Evolutionary conservation across 306 rosid species (phyloP), one percentile per base, ranked within the genome.

Genomic region (Mimosa bimucronata): DNA sequence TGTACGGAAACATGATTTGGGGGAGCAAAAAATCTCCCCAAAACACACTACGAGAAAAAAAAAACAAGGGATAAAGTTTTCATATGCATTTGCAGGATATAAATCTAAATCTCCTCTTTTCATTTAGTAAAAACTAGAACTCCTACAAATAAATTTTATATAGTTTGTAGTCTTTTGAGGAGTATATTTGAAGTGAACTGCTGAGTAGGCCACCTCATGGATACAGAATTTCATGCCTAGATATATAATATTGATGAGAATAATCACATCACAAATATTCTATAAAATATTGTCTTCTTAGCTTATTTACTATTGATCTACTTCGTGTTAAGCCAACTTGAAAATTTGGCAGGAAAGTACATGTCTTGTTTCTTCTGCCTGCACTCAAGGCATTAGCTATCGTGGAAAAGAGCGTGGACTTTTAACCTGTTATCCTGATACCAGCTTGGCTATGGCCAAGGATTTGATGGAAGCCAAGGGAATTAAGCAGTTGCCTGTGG

Each of bases 381-480:
- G 97, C 75, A 93, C 98, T 73, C 94, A 92, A 74, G 96, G 96
- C 80, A 86, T 93, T 75, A 88, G 82, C 82, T 95, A 93, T 66
- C 94, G 89, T 18, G 99, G 98, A 72, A 87, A 79, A 80, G 89
- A 78, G 19, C 98, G 99, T 46, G 97, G 97, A 61, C 83, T 95
- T 64, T 74, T 91, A 81, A 95, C 97, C 62, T 95, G 99, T 77
- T 91, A 87, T 76, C 94, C 97, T 28, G 94, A 90, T 82, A 86
- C 91, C 30, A 87, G 77, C 87, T 87, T 95, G 87, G 91, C 97
- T 73, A 82, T 85, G 84, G 97, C 99, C 71, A 91, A 87, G 87
- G 98, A 95, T 71, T 90, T 95, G 77, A 95, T 95, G 98, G 99
- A 95, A 84, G 99, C 99, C 71, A 93, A 85, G 85, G 99, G 90